Evolutionary conservation across 1,284 basidiomycete species (phyloP).

Genomic region (Rhodotorula sp.): DNA sequence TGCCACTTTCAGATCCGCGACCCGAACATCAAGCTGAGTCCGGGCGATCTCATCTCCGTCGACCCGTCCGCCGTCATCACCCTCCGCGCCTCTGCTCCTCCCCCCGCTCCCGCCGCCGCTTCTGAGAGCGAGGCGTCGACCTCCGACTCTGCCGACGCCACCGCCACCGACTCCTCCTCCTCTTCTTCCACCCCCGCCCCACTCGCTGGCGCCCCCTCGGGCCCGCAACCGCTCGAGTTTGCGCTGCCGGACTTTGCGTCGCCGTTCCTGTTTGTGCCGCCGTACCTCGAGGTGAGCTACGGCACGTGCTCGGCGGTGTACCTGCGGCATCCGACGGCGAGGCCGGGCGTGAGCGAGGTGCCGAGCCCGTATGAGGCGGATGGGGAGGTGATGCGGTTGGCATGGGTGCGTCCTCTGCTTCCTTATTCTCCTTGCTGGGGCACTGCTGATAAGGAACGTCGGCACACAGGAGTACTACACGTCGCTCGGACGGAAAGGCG

Average conservation of each 20-base stretch:
- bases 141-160: constrained; percentile 16
- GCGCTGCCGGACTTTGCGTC: constrained; percentile 82
- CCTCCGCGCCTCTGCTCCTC: constrained; percentile 12
- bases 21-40: constrained; percentile 85
- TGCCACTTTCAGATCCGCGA: constrained; percentile 65
- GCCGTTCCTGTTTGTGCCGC: constrained; percentile 91
- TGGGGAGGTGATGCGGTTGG: constrained; percentile 75
- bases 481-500: constrained; percentile 33
- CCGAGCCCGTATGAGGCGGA: constrained; percentile 92
- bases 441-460: not conserved
- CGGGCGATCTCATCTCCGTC: constrained; percentile 91
- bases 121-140: too few relatives aligned
- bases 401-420: constrained; percentile 63
- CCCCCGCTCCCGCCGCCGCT: constrained; percentile 11
- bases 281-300: constrained; percentile 91
- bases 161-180: constrained; percentile 24
- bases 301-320: constrained; percentile 90
- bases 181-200: not conserved
- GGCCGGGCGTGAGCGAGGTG: constrained; percentile 87
- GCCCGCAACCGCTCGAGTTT: constrained; percentile 57
- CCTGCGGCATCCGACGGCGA: constrained; percentile 91
- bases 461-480: constrained; percentile 35
- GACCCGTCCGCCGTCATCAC: constrained; percentile 69
- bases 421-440: not conserved
- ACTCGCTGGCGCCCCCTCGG: constrained; percentile 28